Evolutionary conservation across 106 monocot species (phyloP).

Genomic region (Dioscorea alata): DNA sequence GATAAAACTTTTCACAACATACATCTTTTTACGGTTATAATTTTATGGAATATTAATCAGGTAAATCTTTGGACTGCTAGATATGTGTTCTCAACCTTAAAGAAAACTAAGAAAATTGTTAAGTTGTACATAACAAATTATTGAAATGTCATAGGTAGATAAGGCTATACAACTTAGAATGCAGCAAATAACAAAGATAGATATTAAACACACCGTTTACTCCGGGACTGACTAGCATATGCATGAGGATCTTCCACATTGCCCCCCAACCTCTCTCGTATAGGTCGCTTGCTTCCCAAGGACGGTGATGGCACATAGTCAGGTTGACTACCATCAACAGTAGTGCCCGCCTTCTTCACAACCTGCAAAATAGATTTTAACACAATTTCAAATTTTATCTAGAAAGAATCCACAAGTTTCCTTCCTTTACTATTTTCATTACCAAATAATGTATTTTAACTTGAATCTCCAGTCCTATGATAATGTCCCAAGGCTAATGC

Average conservation of each 20-base stretch:
- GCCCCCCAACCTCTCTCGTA: slow-evolving; percentile 52
- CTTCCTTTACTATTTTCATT: background rate
- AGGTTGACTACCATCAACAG: slow-evolving; percentile 21
- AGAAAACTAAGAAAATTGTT: too few relatives aligned
- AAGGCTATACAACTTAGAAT: too few relatives aligned
- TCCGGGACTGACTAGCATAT: slow-evolving; percentile 13
- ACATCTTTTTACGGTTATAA: too few relatives aligned
- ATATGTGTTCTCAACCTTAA: background rate
- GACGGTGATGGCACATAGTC: slow-evolving; percentile 19
- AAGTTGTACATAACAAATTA: too few relatives aligned
- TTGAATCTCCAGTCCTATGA: too few relatives aligned
- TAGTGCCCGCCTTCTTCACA: slow-evolving; percentile 42
- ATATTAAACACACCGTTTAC: slow-evolving; percentile 39
- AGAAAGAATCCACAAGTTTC: background rate
- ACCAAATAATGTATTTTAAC: background rate
- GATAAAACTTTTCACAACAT: too few relatives aligned
- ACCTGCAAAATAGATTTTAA: slow-evolving; percentile 26
- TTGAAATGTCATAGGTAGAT: too few relatives aligned
- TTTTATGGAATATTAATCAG: too few relatives aligned
- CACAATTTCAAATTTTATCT: background rate
- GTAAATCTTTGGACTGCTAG: too few relatives aligned
- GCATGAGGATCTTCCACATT: slow-evolving; percentile 11
- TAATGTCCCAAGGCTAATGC: too few relatives aligned
- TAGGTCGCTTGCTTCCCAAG: slow-evolving; percentile 33
- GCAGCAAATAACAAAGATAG: background rate